phyloP scores from a whole-genome alignment of 768 basidiomycete species.

The Fibroporia radiculosa region DNA sequence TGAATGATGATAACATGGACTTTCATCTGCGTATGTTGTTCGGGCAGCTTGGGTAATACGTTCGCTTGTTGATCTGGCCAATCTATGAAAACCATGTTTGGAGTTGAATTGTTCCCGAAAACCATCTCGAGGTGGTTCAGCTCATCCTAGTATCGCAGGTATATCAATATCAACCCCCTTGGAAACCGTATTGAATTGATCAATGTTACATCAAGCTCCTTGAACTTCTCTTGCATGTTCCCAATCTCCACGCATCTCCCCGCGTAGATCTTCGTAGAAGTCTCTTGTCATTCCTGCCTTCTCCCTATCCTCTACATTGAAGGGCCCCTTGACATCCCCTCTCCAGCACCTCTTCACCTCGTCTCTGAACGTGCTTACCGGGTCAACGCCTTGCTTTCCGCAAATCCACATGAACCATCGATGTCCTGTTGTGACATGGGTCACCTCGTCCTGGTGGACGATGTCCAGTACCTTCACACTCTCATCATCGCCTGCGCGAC shows the following conservation, averaged over 20 bases:
- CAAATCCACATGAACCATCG: conserved; percentile 81
- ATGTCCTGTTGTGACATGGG: conserved; percentile 76
- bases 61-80: no score
- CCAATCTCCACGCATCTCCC: conserved; percentile 35
- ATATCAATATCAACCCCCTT: no score
- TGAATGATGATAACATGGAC: no score
- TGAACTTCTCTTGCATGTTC: no score
- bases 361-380: conserved; percentile 56
- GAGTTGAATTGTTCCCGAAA: not conserved
- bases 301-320: conserved; percentile 66
- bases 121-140: not conserved
- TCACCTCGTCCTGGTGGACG: conserved; percentile 75
- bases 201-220: no score
- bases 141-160: not conserved
- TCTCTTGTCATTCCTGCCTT: conserved; percentile 64
- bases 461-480: conserved; percentile 64
- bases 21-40: no score
- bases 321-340: conserved; percentile 75
- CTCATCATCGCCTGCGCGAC: conserved; percentile 55
- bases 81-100: no score
- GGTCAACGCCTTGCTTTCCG: conserved; percentile 45
- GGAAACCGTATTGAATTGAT: no score
- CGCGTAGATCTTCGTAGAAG: conserved; percentile 67
- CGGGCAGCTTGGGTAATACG: no score
- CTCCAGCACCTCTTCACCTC: conserved; percentile 65